These are phyloP conservation scores for Rhizopogon sp. DNA, from an alignment of 768 basidiomycete genomes.

Conservation along the genomic window DNA sequence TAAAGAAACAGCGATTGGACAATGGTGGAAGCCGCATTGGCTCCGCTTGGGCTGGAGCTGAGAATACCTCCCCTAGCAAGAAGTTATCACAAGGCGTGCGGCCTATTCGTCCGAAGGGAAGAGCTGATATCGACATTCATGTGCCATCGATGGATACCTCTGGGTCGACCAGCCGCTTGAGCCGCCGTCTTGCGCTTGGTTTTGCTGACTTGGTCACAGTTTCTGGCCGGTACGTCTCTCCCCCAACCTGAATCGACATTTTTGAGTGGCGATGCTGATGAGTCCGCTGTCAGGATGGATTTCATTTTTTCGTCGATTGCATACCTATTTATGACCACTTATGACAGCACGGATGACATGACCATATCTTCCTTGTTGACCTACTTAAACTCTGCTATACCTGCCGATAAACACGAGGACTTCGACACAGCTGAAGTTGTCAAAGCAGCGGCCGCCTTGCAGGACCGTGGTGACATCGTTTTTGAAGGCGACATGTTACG, in stretches of 20 bases:
- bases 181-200: slow-evolving; percentile 21
- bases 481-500: slow-evolving; percentile 47
- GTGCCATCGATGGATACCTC: slow-evolving; percentile 11
- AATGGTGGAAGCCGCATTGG: slow-evolving; percentile 4
- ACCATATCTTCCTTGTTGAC: slow-evolving; percentile 63
- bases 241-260: slow-evolving; percentile 2
- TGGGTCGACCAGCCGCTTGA: slow-evolving; percentile 13
- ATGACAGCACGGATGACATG: slow-evolving; percentile 62
- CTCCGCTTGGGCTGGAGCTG: slow-evolving; percentile 11
- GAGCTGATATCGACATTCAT: slow-evolving; percentile 17
- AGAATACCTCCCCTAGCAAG: slow-evolving; percentile 14
- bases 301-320: slow-evolving; percentile 59
- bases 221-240: slow-evolving; percentile 51
- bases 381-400: slow-evolving; percentile 74
- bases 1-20: slow-evolving; percentile 20
- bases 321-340: slow-evolving; percentile 65
- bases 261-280: slow-evolving; percentile 5
- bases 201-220: slow-evolving; percentile 58
- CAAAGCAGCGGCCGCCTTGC: slow-evolving; percentile 39
- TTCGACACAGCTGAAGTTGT: slow-evolving; percentile 74
- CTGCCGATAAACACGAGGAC: slow-evolving; percentile 75
- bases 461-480: slow-evolving; percentile 42
- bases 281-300: slow-evolving; percentile 34
- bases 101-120: slow-evolving; percentile 21
- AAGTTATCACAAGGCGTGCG: slow-evolving; percentile 18